phyloP scores from a whole-genome alignment of 768 basidiomycete genomes.

The Pisolithus orientalis region DNA sequence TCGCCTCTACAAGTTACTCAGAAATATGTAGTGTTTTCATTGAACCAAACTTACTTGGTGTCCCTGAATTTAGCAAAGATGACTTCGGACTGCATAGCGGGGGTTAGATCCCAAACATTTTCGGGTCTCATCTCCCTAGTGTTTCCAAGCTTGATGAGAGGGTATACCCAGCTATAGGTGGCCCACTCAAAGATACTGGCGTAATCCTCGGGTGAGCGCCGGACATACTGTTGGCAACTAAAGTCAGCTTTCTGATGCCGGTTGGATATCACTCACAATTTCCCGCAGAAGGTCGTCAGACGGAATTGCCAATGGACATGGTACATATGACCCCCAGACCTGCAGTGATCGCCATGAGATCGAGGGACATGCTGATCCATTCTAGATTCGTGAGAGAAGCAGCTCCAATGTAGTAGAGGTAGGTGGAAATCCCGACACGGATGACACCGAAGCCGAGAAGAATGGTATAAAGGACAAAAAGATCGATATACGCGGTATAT shows the following conservation, averaged over 20 bases:
- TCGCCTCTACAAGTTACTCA: neutral
- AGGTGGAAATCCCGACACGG: conserved; percentile 40
- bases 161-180: conserved; percentile 17
- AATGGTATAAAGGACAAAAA: conserved; percentile 51
- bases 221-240: conserved; percentile 34
- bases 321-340: conserved; percentile 6
- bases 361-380: neutral
- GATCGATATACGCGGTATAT: conserved; percentile 55
- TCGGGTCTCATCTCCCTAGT: conserved; percentile 19
- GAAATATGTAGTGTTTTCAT: neutral
- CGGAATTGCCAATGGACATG: conserved; percentile 60
- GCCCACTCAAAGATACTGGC: conserved; percentile 19
- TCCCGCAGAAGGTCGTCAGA: conserved; percentile 43
- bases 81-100: conserved; percentile 15
- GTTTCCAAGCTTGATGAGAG: conserved; percentile 32
- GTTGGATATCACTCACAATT: conserved; percentile 41
- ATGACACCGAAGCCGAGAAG: conserved; percentile 43
- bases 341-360: conserved; percentile 1
- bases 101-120: conserved; percentile 21
- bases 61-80: conserved; percentile 34
- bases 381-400: neutral
- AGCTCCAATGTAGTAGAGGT: conserved; percentile 36
- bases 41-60: conserved; percentile 7
- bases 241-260: neutral
- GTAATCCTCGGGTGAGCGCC: conserved; percentile 36